These are phyloP conservation scores for Alternaria ventricosa DNA, from an alignment of 2,329 filamentous ascomycete species.

Conservation along the genomic window DNA sequence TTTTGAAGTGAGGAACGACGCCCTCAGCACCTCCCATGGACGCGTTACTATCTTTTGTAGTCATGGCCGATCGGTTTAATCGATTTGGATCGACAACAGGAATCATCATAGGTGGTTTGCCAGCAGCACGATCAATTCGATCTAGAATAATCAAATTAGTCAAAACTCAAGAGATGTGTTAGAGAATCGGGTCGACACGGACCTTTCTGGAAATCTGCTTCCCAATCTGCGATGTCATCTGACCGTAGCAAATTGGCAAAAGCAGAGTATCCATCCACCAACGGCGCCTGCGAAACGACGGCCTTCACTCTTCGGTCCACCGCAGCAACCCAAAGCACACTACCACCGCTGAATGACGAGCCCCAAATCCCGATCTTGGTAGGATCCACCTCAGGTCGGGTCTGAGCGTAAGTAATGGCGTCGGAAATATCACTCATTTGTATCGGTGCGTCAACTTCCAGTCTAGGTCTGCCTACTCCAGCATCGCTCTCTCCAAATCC, in stretches of 20 bases:
- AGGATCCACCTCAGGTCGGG: neutral
- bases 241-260: neutral
- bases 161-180: neutral
- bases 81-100: neutral
- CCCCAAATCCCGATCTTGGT: constrained; percentile 6
- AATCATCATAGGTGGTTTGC: neutral
- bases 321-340: constrained; percentile 1
- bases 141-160: neutral
- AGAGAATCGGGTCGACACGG: neutral
- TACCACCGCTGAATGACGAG: neutral
- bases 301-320: constrained; percentile 10
- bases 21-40: neutral
- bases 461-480: neutral
- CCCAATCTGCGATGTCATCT: neutral
- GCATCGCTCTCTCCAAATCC: constrained; percentile 2
- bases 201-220: neutral
- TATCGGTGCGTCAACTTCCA: neutral
- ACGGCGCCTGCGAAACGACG: neutral
- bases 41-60: neutral
- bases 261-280: neutral
- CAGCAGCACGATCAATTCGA: neutral
- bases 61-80: neutral
- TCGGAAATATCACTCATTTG: neutral
- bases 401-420: constrained; percentile 1
- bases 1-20: neutral